phyloP scores from a whole-genome alignment of 352 stramenopile genomes.

The Phytophthora idaei region DNA sequence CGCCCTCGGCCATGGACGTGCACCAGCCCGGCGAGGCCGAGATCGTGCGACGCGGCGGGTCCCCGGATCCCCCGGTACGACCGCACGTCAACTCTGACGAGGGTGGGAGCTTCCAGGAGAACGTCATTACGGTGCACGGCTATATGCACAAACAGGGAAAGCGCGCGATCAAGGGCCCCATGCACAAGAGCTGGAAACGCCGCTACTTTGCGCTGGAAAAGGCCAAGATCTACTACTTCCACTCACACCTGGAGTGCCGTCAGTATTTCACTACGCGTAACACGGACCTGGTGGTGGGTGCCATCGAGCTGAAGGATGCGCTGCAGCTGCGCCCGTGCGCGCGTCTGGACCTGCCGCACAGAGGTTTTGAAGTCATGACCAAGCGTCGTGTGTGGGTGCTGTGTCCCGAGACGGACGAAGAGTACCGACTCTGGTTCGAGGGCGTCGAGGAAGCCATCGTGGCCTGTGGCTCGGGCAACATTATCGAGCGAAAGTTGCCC shows the following conservation, averaged over 20 bases:
- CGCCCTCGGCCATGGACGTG: conserved; percentile 49
- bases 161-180: conserved; percentile 82
- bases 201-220: conserved; percentile 89
- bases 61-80: conserved; percentile 36
- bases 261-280: conserved; percentile 90
- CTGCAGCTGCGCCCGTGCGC: conserved; percentile 81
- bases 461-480: conserved; percentile 74
- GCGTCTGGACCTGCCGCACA: conserved; percentile 78
- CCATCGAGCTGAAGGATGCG: conserved; percentile 84
- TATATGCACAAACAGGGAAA: conserved; percentile 92
- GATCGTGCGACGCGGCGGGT: conserved; percentile 55
- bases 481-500: conserved; percentile 85
- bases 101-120: conserved; percentile 57
- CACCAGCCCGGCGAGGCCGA: conserved; percentile 54
- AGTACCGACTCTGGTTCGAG: conserved; percentile 88
- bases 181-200: conserved; percentile 89
- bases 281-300: conserved; percentile 78
- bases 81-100: conserved; percentile 45
- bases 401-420: conserved; percentile 83
- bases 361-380: conserved; percentile 81
- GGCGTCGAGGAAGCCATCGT: conserved; percentile 81
- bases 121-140: conserved; percentile 88
- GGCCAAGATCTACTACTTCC: conserved; percentile 91
- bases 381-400: conserved; percentile 88
- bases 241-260: conserved; percentile 82